These are phyloP conservation scores for Starmerella etchellsii DNA, from an alignment of 805 yeast genomes.

Conservation along the genomic window DNA sequence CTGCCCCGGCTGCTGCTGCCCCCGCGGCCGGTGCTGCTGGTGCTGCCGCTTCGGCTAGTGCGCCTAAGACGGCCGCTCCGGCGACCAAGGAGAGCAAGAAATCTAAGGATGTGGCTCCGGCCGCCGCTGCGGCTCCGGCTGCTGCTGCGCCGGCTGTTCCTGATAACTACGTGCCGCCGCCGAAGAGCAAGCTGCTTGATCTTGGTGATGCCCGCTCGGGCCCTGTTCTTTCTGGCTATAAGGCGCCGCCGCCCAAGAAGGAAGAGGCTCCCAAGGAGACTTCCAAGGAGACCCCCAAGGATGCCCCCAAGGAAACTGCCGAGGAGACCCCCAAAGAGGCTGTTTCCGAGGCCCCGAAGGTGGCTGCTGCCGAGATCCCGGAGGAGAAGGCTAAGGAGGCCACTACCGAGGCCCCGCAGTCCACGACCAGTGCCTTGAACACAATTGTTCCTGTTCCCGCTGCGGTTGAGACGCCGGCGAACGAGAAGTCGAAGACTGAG, in stretches of 20 bases:
- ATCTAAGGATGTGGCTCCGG: not conserved
- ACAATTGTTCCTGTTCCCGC: not conserved
- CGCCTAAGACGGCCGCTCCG: conserved; percentile 1
- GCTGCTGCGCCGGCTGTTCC: conserved; percentile 5
- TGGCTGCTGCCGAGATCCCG: not conserved
- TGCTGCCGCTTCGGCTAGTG: conserved; percentile 3
- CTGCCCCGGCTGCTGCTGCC: conserved; percentile 10
- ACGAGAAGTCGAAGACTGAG: conserved; percentile 17
- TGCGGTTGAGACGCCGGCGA: conserved; percentile 8
- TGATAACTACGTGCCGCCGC: conserved; percentile 45
- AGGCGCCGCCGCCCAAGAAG: conserved; percentile 5
- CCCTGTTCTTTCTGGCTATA: conserved; percentile 14
- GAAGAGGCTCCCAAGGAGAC: conserved; percentile 1
- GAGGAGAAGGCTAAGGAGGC: not conserved
- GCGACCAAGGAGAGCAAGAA: not conserved
- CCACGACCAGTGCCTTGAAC: not conserved
- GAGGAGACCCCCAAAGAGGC: not conserved
- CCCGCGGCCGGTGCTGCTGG: conserved; percentile 8
- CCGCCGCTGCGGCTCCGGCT: conserved; percentile 8
- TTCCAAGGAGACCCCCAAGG: conserved; percentile 29
- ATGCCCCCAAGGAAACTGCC: conserved; percentile 35
- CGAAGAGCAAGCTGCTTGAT: conserved; percentile 31
- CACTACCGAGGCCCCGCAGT: not conserved
- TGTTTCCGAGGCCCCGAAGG: conserved; percentile 3
- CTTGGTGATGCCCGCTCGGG: conserved; percentile 15